Evolutionary conservation across 2,329 filamentous ascomycete species (phyloP), one percentile per base, ranked within the genome.

Genomic region (Colletotrichum gloeosporioides): DNA sequence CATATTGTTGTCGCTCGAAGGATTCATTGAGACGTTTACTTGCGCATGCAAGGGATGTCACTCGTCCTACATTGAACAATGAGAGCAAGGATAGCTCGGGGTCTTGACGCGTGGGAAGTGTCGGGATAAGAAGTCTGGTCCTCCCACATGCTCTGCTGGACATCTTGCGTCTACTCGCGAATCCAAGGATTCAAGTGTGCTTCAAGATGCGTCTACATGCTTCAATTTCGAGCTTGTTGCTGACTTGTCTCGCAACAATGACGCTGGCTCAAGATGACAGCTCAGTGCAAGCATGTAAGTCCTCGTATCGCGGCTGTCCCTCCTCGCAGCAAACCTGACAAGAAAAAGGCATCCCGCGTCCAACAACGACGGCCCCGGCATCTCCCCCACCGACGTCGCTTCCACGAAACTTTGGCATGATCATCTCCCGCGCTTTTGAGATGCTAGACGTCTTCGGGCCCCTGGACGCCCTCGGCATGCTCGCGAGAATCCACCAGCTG

Each of bases 391-490:
- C 71, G 49, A 22, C 31, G 3, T 5, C 32, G 2, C 55, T 44
- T 0, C 73, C 73, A 0, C 68, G 16, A 18, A 86, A 84, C 65
- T 86, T 84, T 67, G 88, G 86, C 68, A 82, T 89, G 49, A 82
- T 87, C 34, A 78, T 90, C 6, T 88, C 87, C 81, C 86, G 83
- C 2, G 85, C 83, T 18, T 87, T 89, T 80, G 85, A 89, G 76
- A 80, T 85, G 39, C 81, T 88, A 16, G 88, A 89, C 77, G 83
- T 87, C 69, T 87, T 88, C 79, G 87, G 87, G 0, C 87, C 87
- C n/a, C 79, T 89, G 7, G 86, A 89, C 72, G 80, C 84, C 57
- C 81, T 90, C 13, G 69, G 73, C 4, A 13, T 49, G 25, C 39
- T 73, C 44, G 63, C 73, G 27, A 61, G 57, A 12, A 34, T 34